Base-by-base conservation (phyloP, 768 basidiomycete genomes). In the Piloderma croceum region DNA sequence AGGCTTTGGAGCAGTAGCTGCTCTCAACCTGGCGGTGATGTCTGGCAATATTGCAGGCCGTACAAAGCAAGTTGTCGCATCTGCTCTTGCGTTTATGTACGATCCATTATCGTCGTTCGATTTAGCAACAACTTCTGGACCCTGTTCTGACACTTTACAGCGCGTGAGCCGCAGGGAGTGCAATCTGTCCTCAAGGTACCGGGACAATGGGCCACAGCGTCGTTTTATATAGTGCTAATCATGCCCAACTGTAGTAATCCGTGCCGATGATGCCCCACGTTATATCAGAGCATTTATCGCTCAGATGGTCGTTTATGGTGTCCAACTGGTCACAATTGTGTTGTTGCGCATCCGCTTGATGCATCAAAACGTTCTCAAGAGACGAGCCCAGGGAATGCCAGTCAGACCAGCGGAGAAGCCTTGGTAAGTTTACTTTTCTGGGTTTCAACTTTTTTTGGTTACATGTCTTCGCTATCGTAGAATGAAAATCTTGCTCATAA, bases 81-180 rank as follows among this genome's bases (percentile, higher is more conserved):
- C 70, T 15, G 64, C 65, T 35, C 46, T 74, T n/a, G 70, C 71
- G 25, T 75, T 73, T 51, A 60, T 73, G 59, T 65, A 46, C 22
- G 62, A 49, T 15, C 9, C 27, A 9, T 29, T 9, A 15, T 29
- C 27, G 9, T 15, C 27, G 15, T 10, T 18, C 17, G 6, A 10
- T 24, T n/a, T n/a, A 15, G 9, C 27, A 13, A 6, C 29, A 15
- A n/a, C n/a, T n/a, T n/a, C n/a, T n/a, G n/a, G 18, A 21, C 10
- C 15, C 17, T 5, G 21, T 18, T 38, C 13, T 7, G 27, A 11
- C 17, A 7, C 24, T 13, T 25, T 0, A 7, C 22, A 69, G 64
- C 36, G 69, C 70, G 6, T 76, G 73, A 70, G 70, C 73, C 17
- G 66, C 66, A 5, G 74, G 74, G 7, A 76, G 74, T 51, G 69